These are phyloP conservation scores for Eudorina sp. DNA, from an alignment of 139 green algal species.

Conservation along the genomic window DNA sequence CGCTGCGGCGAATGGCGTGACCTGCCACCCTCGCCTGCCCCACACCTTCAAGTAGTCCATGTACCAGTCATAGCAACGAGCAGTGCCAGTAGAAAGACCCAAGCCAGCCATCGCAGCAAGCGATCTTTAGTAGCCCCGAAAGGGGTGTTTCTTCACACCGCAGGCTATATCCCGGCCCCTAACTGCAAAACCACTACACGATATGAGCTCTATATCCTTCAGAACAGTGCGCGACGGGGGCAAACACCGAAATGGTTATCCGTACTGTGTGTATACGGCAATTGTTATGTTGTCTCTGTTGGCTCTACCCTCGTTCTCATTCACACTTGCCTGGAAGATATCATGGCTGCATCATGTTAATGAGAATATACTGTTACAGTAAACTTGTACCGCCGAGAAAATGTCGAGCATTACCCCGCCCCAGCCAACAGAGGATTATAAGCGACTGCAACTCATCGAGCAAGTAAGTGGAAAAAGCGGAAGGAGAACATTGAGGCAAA, in stretches of 20 bases:
- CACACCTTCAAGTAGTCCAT: conserved; percentile 61
- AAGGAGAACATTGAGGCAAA: too few species aligned
- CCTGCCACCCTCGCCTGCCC: not conserved
- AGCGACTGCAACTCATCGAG: conserved; percentile 31
- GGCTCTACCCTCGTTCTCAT: too few species aligned
- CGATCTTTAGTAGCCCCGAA: not conserved
- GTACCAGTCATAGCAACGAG: conserved; percentile 60
- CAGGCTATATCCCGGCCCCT: too few species aligned
- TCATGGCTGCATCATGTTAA: not conserved
- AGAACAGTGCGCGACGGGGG: not conserved
- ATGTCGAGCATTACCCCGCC: conserved; percentile 9
- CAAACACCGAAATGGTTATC: not conserved
- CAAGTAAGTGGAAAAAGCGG: not conserved
- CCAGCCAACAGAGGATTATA: conserved; percentile 38
- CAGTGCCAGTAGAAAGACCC: conserved; percentile 45
- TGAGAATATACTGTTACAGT: not conserved
- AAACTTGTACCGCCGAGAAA: not conserved
- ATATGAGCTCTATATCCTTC: too few species aligned
- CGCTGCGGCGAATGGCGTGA: not conserved
- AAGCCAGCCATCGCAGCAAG: conserved; percentile 48
- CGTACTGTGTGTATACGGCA: not conserved
- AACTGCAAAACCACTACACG: too few species aligned
- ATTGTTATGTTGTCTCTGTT: too few species aligned
- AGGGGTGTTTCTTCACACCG: not conserved
- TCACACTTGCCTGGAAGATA: too few species aligned